These are phyloP conservation scores for Gamsiella multidivaricata DNA, from an alignment of 192 early-diverging fungal species.

Conservation along the genomic window DNA sequence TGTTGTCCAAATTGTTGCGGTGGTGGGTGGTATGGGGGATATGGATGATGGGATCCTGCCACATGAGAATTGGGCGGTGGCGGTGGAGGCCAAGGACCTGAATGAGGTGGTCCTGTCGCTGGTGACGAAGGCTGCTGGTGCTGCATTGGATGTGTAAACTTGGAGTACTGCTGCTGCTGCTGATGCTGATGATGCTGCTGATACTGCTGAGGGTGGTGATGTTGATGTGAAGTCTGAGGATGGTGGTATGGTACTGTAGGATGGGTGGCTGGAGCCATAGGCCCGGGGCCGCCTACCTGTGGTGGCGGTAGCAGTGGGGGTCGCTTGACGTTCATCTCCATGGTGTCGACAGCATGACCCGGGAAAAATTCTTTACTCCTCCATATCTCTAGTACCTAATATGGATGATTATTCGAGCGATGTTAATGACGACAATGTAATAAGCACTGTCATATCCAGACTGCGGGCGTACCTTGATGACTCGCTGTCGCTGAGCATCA, in stretches of 20 bases:
- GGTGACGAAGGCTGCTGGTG: conserved; percentile 9
- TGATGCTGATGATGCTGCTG: background rate
- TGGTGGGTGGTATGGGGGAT: conserved; percentile 1
- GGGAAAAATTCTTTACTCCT: conserved; percentile 45
- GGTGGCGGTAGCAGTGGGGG: conserved; percentile 24
- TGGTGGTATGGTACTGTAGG: conserved; percentile 1
- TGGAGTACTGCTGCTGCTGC: conserved; percentile 4
- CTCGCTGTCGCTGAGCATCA: conserved; percentile 54
- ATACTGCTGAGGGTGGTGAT: background rate
- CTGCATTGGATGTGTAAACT: no score
- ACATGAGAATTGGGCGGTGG: background rate
- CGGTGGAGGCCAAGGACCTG: background rate
- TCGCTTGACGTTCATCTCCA: conserved; percentile 43
- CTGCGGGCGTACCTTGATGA: conserved; percentile 59
- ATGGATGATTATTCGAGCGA: background rate
- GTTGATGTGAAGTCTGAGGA: background rate
- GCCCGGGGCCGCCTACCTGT: background rate
- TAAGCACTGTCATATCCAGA: background rate
- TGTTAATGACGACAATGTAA: background rate
- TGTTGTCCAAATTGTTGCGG: conserved; percentile 2
- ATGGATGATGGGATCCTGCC: conserved; percentile 5
- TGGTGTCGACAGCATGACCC: conserved; percentile 27
- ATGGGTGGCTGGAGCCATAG: background rate
- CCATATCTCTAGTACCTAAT: conserved; percentile 58
- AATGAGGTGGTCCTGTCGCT: background rate